Evolutionary conservation across 2,329 filamentous ascomycete genomes (phyloP), one percentile per base, ranked within the genome.

Genomic region (Monilinia polystroma): DNA sequence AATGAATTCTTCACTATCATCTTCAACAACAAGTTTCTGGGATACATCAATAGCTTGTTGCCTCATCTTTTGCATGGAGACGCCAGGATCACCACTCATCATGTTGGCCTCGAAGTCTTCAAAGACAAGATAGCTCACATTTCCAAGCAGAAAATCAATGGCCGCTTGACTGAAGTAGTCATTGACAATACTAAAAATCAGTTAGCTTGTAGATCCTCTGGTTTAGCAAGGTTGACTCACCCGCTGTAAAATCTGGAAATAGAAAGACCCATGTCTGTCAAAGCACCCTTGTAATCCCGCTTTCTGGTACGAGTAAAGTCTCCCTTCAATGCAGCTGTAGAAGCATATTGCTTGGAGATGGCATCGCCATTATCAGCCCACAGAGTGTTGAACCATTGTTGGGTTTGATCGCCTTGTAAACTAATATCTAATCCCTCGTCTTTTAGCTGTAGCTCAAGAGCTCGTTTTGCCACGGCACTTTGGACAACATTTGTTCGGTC

Each of bases 331-430:
- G 95, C 95, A 2, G 93, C 92, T 0, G 95, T 98, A 12, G 93
- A 96, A 1, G 95, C 93, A 77, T 99, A 99, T 77, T 97, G 94
- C 72, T 93, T 93, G 0, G 92, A 96, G 66, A 98, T 92, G 0
- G 93, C 92, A 77, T 99, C 95, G 18, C 95, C 95, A 72, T 99
- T 99, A 76, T 99, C 95, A 0, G 95, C 95, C 94, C 95, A 99
- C 0, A 98, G 82, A 0, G 87, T 93, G 77, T 99, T 98, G 81
- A 98, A 98, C 93, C 94, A 98, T 56, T 88, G 85, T 6, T 91
- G 96, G 66, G 88, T 87, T 67, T 92, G 90, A 76, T 97, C 92
- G 32, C 83, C 78, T 69, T 95, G 88, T 0, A 90, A 82, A 71
- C 88, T 87, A 78, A 96, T 89, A 66, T 89, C 87, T 68, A 93